Evolutionary conservation across 768 basidiomycete genomes (phyloP), one percentile per base, ranked within the genome.

Genomic region (Podaxis rugospora): DNA sequence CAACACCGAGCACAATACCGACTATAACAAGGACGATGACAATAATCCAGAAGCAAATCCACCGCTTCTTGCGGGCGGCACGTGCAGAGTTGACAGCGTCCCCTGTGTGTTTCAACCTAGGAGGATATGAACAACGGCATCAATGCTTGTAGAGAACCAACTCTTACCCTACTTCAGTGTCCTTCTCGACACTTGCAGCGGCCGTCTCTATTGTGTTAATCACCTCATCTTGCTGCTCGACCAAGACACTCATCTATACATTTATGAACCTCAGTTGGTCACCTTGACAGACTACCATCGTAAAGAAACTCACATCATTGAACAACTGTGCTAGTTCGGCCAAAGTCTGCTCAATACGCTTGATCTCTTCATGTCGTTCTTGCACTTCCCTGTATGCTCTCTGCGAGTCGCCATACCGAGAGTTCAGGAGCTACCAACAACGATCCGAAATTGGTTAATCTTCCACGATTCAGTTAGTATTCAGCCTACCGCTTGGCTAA

Each of bases 381-480:
- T 98, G 96, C n/a, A 98, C 96, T 71, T 99, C 96, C 55, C 88
- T 86, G 74, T 95, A 97, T 3, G 95, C 95, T 9, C 89, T 89
- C 57, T 89, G 82, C 50, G 95, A 93, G 69, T 90, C 89, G 55
- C 90, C 94, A 67, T 90, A 92, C 7, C 59, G 90, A 73, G 93
- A 92, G 76, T 85, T 92, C 79, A 95, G 81, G 64, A 97, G 80
- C 92, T 95, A 65, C 9, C n/a, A 63, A 63, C 57, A 13, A 51
- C 59, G 35, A 28, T 40, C n/a, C 16, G 50, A 37, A 44, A 50
- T 27, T 28, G 25, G 23, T 1, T 46, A 37, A n/a, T 3, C 7
- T 49, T 49, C 47, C 11, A 50, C 5, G 35, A 40, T 36, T 40
- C n/a, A 57, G 42, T 21, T 28, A 14, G 50, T 49, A 50, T 27